phyloP scores from a whole-genome alignment of 2,329 filamentous ascomycete genomes.

The Ascochyta clinopodiicola region DNA sequence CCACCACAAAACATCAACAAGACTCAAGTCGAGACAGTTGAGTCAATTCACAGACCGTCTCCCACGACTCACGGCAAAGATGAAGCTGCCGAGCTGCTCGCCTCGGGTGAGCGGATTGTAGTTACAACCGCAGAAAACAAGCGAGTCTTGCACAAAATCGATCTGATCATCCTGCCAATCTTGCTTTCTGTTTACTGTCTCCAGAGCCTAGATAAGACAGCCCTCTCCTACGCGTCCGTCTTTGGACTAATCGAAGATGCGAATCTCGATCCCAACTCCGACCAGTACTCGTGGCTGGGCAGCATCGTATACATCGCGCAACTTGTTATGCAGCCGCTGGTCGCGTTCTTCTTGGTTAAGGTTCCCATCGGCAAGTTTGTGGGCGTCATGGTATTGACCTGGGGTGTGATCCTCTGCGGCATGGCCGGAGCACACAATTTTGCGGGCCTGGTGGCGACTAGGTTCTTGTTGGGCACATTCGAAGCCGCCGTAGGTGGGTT shows the following conservation, averaged over 20 bases:
- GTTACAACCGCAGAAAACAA: conserved; percentile 62
- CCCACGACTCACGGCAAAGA: conserved; percentile 42
- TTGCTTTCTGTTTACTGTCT: conserved; percentile 69
- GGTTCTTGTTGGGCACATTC: conserved; percentile 72
- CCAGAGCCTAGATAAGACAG: conserved; percentile 69
- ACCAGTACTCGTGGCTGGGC: conserved; percentile 62
- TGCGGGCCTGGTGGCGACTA: conserved; percentile 64
- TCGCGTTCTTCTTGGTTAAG: conserved; percentile 64
- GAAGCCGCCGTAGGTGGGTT: no score
- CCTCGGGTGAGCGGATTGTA: conserved; percentile 54
- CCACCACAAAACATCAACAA: conserved; percentile 27
- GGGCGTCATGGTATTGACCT: conserved; percentile 58
- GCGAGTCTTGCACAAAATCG: conserved; percentile 59
- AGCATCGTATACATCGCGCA: conserved; percentile 63
- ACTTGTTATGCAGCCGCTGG: conserved; percentile 60
- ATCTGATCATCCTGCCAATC: conserved; percentile 59
- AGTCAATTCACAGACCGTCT: conserved; percentile 35
- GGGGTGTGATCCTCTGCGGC: conserved; percentile 64
- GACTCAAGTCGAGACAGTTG: conserved; percentile 32
- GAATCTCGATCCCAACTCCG: conserved; percentile 56
- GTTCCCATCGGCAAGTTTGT: conserved; percentile 67
- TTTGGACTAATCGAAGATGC: conserved; percentile 68
- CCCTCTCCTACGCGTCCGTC: conserved; percentile 66
- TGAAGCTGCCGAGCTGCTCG: conserved; percentile 59
- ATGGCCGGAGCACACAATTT: conserved; percentile 69